phyloP scores from a whole-genome alignment of 352 stramenopile genomes.

The Elongisporangium anandrum region DNA sequence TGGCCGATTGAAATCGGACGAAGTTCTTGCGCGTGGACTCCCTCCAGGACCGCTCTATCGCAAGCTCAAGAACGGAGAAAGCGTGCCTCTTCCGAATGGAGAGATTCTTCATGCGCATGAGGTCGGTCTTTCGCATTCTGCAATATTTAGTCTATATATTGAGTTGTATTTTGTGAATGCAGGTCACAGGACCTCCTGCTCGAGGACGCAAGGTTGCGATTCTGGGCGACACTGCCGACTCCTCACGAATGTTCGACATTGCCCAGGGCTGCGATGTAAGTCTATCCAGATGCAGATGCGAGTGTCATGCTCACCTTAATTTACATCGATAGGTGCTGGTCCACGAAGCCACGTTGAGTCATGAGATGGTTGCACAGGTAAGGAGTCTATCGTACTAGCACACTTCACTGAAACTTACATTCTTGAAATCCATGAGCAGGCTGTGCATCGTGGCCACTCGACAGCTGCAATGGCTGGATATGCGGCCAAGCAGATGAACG shows the following conservation, averaged over 20 bases:
- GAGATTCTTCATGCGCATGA: conserved; percentile 72
- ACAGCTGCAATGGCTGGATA: conserved; percentile 75
- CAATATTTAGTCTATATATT: too few species aligned
- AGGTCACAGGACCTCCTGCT: conserved; percentile 57
- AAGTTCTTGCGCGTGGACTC: conserved; percentile 77
- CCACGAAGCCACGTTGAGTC: conserved; percentile 78
- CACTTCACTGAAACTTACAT: conserved; percentile 2
- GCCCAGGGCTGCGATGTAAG: conserved; percentile 70
- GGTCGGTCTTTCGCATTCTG: conserved; percentile 22
- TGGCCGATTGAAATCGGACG: conserved; percentile 85
- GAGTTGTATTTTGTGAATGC: not conserved
- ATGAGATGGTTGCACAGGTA: conserved; percentile 66
- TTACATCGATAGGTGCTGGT: conserved; percentile 61
- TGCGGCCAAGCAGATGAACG: conserved; percentile 70
- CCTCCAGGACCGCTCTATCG: conserved; percentile 86
- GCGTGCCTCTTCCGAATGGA: conserved; percentile 78
- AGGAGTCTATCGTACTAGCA: too few species aligned
- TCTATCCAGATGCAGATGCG: not conserved
- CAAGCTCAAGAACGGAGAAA: conserved; percentile 85
- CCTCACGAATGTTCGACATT: conserved; percentile 73
- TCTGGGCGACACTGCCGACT: conserved; percentile 71
- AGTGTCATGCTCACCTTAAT: not conserved
- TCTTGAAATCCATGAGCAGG: conserved; percentile 16
- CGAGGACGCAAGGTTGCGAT: conserved; percentile 74
- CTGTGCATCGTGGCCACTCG: conserved; percentile 71